Conservation (phyloP, 352 stramenopile species). For the Pythium biforme region DNA sequence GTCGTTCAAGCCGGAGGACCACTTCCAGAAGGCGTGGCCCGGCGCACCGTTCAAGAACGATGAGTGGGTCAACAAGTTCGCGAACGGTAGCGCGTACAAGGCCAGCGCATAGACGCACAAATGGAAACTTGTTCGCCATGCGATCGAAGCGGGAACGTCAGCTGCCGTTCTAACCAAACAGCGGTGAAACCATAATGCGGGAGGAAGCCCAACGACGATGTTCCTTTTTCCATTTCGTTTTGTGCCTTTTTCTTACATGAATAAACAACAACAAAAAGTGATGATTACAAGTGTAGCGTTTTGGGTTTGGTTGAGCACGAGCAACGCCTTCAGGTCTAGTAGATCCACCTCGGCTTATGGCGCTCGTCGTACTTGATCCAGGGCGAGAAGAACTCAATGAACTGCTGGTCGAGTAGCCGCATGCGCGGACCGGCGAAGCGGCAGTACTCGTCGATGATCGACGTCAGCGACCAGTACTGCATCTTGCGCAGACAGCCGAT, state of each 20-base stretch:
- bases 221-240: slow-evolving; percentile 7
- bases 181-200: background rate
- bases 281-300: slow-evolving; percentile 8
- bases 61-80: slow-evolving; percentile 93
- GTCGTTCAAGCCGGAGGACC: slow-evolving; percentile 93
- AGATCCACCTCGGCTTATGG: slow-evolving; percentile 75
- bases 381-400: slow-evolving; percentile 89
- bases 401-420: slow-evolving; percentile 85
- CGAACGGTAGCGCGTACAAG: slow-evolving; percentile 91
- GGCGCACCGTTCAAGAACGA: slow-evolving; percentile 95
- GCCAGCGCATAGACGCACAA: slow-evolving; percentile 46
- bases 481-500: slow-evolving; percentile 88
- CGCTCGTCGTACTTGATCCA: slow-evolving; percentile 78
- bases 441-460: slow-evolving; percentile 88
- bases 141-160: slow-evolving; percentile 4
- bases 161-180: background rate
- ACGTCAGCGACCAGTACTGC: slow-evolving; percentile 84
- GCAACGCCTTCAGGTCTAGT: slow-evolving; percentile 15
- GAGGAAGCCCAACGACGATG: slow-evolving; percentile 3
- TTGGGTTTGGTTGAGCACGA: background rate
- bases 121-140: slow-evolving; percentile 2
- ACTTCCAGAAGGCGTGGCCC: slow-evolving; percentile 95
- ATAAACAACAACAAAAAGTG: slow-evolving; percentile 25
- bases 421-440: slow-evolving; percentile 82
- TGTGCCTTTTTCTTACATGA: slow-evolving; percentile 19